Conservation (phyloP, 2,329 filamentous ascomycete genomes). For the Venturia oleaginea region DNA sequence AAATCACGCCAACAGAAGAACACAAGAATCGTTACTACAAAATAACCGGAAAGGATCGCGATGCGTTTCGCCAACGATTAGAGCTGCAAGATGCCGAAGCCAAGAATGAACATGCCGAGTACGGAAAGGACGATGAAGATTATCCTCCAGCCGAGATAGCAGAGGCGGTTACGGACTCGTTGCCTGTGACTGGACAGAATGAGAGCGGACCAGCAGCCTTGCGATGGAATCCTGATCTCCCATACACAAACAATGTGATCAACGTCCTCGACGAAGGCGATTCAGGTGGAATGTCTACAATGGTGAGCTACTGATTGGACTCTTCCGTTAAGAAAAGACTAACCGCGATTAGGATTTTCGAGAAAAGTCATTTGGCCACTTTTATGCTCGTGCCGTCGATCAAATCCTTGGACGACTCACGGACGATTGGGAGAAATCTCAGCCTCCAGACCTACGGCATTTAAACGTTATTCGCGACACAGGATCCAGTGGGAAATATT, state of each 20-base stretch:
- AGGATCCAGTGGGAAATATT: slow-evolving; percentile 35
- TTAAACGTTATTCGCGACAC: slow-evolving; percentile 48
- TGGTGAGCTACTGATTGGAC: slow-evolving; percentile 10
- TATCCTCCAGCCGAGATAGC: slow-evolving; percentile 12
- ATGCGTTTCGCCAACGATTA: slow-evolving; percentile 7
- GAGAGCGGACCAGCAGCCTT: slow-evolving; percentile 31
- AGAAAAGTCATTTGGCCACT: slow-evolving; percentile 36
- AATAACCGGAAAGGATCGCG: slow-evolving; percentile 10
- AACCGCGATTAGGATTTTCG: slow-evolving; percentile 22
- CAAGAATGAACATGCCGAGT: slow-evolving; percentile 9
- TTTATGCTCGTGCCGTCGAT: slow-evolving; percentile 48
- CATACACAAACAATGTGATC: slow-evolving; percentile 43
- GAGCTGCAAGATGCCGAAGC: slow-evolving; percentile 10
- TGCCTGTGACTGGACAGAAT: neutral
- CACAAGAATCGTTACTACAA: slow-evolving; percentile 18
- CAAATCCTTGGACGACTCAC: slow-evolving; percentile 43
- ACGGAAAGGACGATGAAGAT: slow-evolving; percentile 16
- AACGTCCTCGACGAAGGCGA: slow-evolving; percentile 40
- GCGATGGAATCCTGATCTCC: slow-evolving; percentile 46
- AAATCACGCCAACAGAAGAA: slow-evolving; percentile 20
- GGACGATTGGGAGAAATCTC: slow-evolving; percentile 48
- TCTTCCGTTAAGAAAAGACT: neutral
- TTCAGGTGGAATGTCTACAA: slow-evolving; percentile 40
- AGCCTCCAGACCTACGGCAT: slow-evolving; percentile 49
- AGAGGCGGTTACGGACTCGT: slow-evolving; percentile 3